These are phyloP conservation scores for Trypanosomatidae sp. DNA, from an alignment of 208 protist species.

Conservation along the genomic window DNA sequence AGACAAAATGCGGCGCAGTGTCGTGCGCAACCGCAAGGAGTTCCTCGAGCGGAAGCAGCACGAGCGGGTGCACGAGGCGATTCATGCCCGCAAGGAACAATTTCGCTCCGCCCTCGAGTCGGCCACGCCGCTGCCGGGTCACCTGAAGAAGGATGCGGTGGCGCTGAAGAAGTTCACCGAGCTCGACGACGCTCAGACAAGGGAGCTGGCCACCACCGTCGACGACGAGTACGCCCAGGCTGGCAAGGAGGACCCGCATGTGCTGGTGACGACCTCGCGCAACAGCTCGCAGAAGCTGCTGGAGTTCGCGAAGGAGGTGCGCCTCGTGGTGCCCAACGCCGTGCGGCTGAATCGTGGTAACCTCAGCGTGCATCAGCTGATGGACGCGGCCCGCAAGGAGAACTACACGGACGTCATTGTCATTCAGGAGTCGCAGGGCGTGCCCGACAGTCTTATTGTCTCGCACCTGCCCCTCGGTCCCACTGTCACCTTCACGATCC, in stretches of 20 bases:
- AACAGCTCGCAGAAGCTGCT: slow-evolving; percentile 95
- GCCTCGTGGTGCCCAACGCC: slow-evolving; percentile 98
- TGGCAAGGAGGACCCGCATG: slow-evolving; percentile 96
- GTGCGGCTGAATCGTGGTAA: slow-evolving; percentile 98
- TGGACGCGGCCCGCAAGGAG: slow-evolving; percentile 93
- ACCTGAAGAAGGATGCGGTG: slow-evolving; percentile 84
- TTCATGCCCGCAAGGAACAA: slow-evolving; percentile 76
- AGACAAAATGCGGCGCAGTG: slow-evolving; percentile 71
- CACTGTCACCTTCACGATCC: slow-evolving; percentile 88
- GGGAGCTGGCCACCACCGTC: slow-evolving; percentile 63
- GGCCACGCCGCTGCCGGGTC: slow-evolving; percentile 71
- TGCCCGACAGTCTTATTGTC: slow-evolving; percentile 96
- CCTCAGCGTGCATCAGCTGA: slow-evolving; percentile 93
- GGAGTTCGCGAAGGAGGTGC: slow-evolving; percentile 99
- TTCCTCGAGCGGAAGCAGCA: slow-evolving; percentile 84
- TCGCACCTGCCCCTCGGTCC: slow-evolving; percentile 91
- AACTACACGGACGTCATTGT: slow-evolving; percentile 98
- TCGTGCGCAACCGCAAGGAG: slow-evolving; percentile 85
- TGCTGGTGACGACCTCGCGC: slow-evolving; percentile 99
- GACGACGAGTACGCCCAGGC: slow-evolving; percentile 98
- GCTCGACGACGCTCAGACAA: slow-evolving; percentile 86
- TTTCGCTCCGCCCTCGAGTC: slow-evolving; percentile 80
- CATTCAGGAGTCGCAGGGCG: slow-evolving; percentile 98
- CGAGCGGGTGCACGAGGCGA: slow-evolving; percentile 81
- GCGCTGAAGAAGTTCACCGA: slow-evolving; percentile 88